These are phyloP conservation scores for Rhodomyrtus tomentosa DNA, from an alignment of 345 rosid species.

Conservation along the genomic window DNA sequence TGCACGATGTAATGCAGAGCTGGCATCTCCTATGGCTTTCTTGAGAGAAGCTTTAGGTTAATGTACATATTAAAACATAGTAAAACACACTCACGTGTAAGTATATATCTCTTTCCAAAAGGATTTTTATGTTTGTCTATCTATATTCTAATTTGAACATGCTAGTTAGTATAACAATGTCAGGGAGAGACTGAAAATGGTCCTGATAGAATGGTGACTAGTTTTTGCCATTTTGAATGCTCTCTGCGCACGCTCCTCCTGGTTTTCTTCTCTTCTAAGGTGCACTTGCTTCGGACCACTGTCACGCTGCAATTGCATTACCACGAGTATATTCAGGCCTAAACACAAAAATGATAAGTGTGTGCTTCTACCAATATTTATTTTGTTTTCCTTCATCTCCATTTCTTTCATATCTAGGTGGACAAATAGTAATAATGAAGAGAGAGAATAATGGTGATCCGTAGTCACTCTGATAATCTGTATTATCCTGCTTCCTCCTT, in stretches of 20 bases:
- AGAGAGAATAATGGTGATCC: background rate
- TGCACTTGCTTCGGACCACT: background rate
- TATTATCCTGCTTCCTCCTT: background rate
- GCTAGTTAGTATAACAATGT: background rate
- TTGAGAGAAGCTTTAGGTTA: background rate
- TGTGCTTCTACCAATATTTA: background rate
- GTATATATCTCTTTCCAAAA: background rate
- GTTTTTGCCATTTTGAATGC: background rate
- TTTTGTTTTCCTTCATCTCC: background rate
- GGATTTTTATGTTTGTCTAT: background rate
- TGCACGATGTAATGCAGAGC: background rate
- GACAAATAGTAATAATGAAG: too few species aligned
- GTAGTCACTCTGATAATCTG: background rate
- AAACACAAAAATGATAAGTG: background rate
- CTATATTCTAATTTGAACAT: background rate
- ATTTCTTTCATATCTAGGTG: background rate
- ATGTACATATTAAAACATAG: background rate
- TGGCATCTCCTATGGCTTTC: background rate
- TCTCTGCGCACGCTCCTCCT: background rate
- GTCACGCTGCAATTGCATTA: background rate
- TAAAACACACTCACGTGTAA: background rate
- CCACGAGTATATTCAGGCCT: background rate
- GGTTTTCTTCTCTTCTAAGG: background rate
- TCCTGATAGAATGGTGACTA: background rate
- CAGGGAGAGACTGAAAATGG: background rate